These are phyloP conservation scores for Antrodiella citrinella DNA, from an alignment of 768 basidiomycete species.

Conservation along the genomic window DNA sequence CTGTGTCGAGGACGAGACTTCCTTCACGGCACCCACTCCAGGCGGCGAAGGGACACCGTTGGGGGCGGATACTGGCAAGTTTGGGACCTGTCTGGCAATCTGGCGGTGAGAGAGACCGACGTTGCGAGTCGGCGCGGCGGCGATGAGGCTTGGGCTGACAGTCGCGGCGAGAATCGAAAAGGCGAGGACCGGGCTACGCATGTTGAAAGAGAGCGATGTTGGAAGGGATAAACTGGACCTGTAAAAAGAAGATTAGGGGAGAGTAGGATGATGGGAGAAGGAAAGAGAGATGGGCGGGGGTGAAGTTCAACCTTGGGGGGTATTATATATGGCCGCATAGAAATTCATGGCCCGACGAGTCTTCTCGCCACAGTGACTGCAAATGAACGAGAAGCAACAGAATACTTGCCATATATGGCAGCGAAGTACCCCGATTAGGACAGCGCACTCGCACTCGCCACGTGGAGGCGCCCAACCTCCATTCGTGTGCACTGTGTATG, in stretches of 20 bases:
- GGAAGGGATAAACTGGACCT: slow-evolving; percentile 9
- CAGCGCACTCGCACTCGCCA: background rate
- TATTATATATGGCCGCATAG: slow-evolving; percentile 13
- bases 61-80: slow-evolving; percentile 3
- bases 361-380: slow-evolving; percentile 15
- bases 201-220: slow-evolving; percentile 14
- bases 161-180: slow-evolving; percentile 22
- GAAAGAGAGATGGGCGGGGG: slow-evolving; percentile 13
- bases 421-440: slow-evolving; percentile 1
- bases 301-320: background rate
- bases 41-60: slow-evolving; percentile 1
- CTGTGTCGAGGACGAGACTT: background rate
- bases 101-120: slow-evolving; percentile 7
- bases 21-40: background rate
- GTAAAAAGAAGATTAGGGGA: slow-evolving; percentile 17
- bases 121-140: slow-evolving; percentile 16
- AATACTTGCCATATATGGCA: slow-evolving; percentile 4
- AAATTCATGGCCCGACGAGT: slow-evolving; percentile 18
- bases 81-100: slow-evolving; percentile 3
- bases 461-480: no score
- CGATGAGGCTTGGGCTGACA: slow-evolving; percentile 22
- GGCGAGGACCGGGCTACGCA: slow-evolving; percentile 26
- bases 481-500: no score
- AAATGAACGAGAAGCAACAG: slow-evolving; percentile 2
- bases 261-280: slow-evolving; percentile 16